Conservation (phyloP, 129 eudicot species). For the Helianthus annuus region HanXRQr2.0-SUNRISE NC_035436.2:172920063-172920562, state of each 20-base stretch:
- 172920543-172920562: slow-evolving; percentile 6
- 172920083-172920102: slow-evolving; percentile 49
- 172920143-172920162: slow-evolving; percentile 73
- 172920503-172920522: too few relatives aligned
- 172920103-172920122: slow-evolving; percentile 94
- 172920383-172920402: too few relatives aligned
- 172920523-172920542: too few relatives aligned
- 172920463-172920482: too few relatives aligned
- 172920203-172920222: slow-evolving; percentile 99
- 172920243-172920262: slow-evolving; percentile 76
- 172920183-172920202: slow-evolving; percentile 91
- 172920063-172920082: not conserved
- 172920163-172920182: slow-evolving; percentile 97
- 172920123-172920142: slow-evolving; percentile 74
- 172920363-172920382: too few relatives aligned
- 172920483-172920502: too few relatives aligned
- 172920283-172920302: not conserved
- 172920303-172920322: too few relatives aligned
- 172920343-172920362: too few relatives aligned
- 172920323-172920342: too few relatives aligned
- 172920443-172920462: too few relatives aligned
- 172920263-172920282: not conserved
- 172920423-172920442: too few relatives aligned
- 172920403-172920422: too few relatives aligned
- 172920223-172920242: slow-evolving; percentile 97